A percentile compares a stretch with the other conserved stretches of the same genome.
These are phyloP conservation scores for Ophiocordyceps camponoti-saundersi DNA, from an alignment of 2,329 filamentous ascomycete genomes.

Conservation along the genomic window DNA sequence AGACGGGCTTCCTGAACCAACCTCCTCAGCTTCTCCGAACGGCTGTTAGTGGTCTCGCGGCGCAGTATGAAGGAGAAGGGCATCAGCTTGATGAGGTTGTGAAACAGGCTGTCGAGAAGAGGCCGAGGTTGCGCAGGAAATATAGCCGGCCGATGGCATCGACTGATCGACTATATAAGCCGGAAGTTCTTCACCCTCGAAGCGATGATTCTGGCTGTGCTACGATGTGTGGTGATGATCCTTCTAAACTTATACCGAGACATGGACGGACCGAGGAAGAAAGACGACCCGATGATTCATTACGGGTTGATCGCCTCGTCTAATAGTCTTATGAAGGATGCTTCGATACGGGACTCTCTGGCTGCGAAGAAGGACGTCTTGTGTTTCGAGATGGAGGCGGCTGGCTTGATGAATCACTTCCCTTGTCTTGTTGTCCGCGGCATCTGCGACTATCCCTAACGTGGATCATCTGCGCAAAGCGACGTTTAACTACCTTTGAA, in stretches of 20 bases:
- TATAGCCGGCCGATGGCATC: constrained; percentile 1
- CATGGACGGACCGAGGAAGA: neutral
- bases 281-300: constrained; percentile 5
- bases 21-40: constrained; percentile 3
- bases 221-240: no score
- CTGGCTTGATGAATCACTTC: constrained; percentile 6
- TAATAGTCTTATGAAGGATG: neutral
- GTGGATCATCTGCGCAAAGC: neutral
- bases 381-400: neutral
- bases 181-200: constrained; percentile 1
- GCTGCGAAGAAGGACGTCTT: constrained; percentile 6
- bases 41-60: neutral
- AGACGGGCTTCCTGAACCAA: constrained; percentile 4
- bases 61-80: neutral
- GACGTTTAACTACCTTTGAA: neutral
- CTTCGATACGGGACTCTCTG: constrained; percentile 8
- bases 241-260: neutral
- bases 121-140: neutral
- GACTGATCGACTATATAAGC: constrained; percentile 1
- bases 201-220: no score
- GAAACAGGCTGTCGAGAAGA: no score
- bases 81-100: neutral
- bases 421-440: constrained; percentile 15
- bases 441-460: constrained; percentile 18
- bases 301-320: constrained; percentile 5